Conservation (phyloP, 106 monocot species). For the Iris macrosiphon region DNA sequence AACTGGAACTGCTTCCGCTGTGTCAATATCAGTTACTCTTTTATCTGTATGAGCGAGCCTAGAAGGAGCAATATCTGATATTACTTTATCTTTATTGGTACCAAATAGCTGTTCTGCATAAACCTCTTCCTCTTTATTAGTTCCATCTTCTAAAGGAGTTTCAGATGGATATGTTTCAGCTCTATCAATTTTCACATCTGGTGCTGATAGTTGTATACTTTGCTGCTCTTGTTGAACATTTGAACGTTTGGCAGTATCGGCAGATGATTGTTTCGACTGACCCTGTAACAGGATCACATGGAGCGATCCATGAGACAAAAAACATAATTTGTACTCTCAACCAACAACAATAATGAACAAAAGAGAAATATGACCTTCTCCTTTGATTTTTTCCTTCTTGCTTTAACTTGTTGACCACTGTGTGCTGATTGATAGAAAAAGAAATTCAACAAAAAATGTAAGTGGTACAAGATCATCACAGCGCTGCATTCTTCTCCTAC, state of each 20-base stretch:
- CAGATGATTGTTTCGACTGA: slow-evolving; percentile 18
- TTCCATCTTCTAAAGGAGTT: slow-evolving; percentile 6
- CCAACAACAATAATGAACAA: too few species aligned
- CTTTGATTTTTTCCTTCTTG: slow-evolving; percentile 30
- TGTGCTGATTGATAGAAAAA: slow-evolving; percentile 23
- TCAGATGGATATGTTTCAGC: slow-evolving; percentile 14
- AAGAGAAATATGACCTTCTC: too few species aligned
- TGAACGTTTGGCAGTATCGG: slow-evolving; percentile 9
- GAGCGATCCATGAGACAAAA: too few species aligned
- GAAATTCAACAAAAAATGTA: not conserved
- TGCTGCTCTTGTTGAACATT: slow-evolving; percentile 14
- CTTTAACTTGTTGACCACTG: slow-evolving; percentile 36
- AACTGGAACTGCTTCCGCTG: slow-evolving; percentile 15
- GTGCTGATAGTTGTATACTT: slow-evolving; percentile 9
- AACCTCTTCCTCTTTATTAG: slow-evolving; percentile 9
- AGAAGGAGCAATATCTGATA: slow-evolving; percentile 2
- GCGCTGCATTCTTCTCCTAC: too few species aligned
- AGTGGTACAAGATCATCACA: not conserved
- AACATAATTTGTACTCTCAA: too few species aligned
- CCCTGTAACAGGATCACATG: slow-evolving; percentile 33
- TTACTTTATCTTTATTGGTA: slow-evolving; percentile 4
- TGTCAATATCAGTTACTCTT: slow-evolving; percentile 14
- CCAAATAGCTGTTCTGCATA: slow-evolving; percentile 11
- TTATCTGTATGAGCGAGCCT: slow-evolving; percentile 9
- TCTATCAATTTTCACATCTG: slow-evolving; percentile 20